These are phyloP conservation scores for Podila clonocystis DNA, from an alignment of 192 early-diverging fungal genomes.

Conservation along the genomic window DNA sequence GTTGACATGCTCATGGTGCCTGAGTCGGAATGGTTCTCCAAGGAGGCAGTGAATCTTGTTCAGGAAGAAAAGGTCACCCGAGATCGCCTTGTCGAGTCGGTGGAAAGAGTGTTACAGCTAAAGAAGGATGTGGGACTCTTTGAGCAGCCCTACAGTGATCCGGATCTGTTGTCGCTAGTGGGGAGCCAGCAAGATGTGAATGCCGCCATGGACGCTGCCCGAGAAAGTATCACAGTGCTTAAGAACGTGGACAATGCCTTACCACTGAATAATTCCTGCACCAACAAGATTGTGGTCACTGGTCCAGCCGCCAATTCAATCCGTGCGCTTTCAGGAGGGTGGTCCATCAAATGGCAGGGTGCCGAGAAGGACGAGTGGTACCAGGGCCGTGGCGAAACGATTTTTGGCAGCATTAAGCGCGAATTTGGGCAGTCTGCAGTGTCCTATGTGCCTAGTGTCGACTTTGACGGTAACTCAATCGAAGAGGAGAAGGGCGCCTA, in stretches of 20 bases:
- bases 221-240: conserved; percentile 68
- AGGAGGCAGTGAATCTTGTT: conserved; percentile 52
- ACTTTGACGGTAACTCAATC: conserved; percentile 56
- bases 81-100: conserved; percentile 60
- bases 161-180: conserved; percentile 48
- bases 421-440: conserved; percentile 35
- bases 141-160: conserved; percentile 43
- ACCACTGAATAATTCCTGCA: conserved; percentile 27
- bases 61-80: conserved; percentile 42
- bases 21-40: conserved; percentile 62
- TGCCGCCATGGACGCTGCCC: conserved; percentile 57
- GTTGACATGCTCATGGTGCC: conserved; percentile 75
- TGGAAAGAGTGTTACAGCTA: conserved; percentile 65
- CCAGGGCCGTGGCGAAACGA: conserved; percentile 48
- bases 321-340: conserved; percentile 64
- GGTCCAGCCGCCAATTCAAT: conserved; percentile 68
- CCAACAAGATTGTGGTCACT: conserved; percentile 61
- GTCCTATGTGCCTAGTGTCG: conserved; percentile 48
- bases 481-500: conserved; percentile 6
- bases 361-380: conserved; percentile 58
- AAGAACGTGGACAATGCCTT: conserved; percentile 61
- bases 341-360: conserved; percentile 73
- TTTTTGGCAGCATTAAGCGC: conserved; percentile 36
- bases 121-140: conserved; percentile 76
- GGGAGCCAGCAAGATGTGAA: conserved; percentile 60